phyloP scores from a whole-genome alignment of 768 basidiomycete genomes.

The Antrodiella citrinella region DNA sequence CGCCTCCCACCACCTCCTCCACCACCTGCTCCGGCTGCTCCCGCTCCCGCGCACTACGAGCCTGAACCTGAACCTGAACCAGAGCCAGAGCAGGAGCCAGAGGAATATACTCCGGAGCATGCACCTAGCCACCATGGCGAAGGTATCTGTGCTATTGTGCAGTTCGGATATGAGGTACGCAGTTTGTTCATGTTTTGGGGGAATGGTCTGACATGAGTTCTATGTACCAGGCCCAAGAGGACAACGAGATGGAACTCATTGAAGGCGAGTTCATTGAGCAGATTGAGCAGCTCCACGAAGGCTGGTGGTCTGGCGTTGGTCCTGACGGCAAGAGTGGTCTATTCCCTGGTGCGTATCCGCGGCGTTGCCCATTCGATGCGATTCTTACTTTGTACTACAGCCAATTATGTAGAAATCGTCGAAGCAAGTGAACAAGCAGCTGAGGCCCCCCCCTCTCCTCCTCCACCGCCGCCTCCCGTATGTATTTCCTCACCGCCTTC shows the following conservation, averaged over 20 bases:
- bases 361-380: no score
- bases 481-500: no score
- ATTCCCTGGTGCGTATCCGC: conserved; percentile 63
- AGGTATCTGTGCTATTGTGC: conserved; percentile 65
- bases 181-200: not conserved
- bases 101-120: conserved; percentile 32
- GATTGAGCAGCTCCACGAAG: conserved; percentile 79
- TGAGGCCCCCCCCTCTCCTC: conserved; percentile 37
- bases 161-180: conserved; percentile 72
- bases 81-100: conserved; percentile 34
- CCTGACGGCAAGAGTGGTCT: conserved; percentile 67
- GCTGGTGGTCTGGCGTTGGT: conserved; percentile 87
- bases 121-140: conserved; percentile 24
- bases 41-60: conserved; percentile 13
- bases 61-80: conserved; percentile 22
- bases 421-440: conserved; percentile 35
- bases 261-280: conserved; percentile 81
- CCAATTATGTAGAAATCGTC: conserved; percentile 82
- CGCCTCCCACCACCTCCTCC: conserved; percentile 45
- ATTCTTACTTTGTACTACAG: no score
- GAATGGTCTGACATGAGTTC: not conserved
- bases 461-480: conserved; percentile 48
- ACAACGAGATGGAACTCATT: conserved; percentile 73
- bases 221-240: conserved; percentile 55
- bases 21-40: conserved; percentile 31